phyloP scores from a whole-genome alignment of 2,329 filamentous ascomycete species.

The Diaporthe vaccinii region DNA sequence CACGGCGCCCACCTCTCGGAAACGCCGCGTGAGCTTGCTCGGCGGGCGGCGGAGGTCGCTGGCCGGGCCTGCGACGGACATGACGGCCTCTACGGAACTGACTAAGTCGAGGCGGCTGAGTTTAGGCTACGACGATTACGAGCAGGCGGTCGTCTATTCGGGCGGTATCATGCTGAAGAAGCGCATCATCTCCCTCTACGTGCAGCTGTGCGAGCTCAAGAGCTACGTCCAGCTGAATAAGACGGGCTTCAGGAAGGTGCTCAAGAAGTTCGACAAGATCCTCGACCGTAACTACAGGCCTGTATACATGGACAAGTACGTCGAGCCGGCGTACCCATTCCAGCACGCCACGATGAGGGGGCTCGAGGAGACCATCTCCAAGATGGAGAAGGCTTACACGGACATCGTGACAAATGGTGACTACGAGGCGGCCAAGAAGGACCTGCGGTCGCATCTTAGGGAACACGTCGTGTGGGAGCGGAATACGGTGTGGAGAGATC shows the following conservation, averaged over 20 bases:
- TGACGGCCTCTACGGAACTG: slow-evolving; percentile 74
- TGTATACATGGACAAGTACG: slow-evolving; percentile 79
- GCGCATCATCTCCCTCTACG: slow-evolving; percentile 87
- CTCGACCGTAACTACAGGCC: slow-evolving; percentile 84
- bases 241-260: slow-evolving; percentile 94
- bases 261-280: slow-evolving; percentile 99
- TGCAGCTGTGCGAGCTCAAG: slow-evolving; percentile 93
- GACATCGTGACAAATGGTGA: slow-evolving; percentile 87
- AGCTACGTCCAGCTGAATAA: slow-evolving; percentile 97
- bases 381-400: slow-evolving; percentile 85
- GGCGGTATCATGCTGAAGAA: slow-evolving; percentile 92
- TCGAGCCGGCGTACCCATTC: slow-evolving; percentile 88
- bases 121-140: slow-evolving; percentile 81
- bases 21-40: slow-evolving; percentile 56
- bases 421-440: slow-evolving; percentile 80
- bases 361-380: slow-evolving; percentile 78
- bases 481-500: slow-evolving; percentile 98
- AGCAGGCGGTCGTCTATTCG: slow-evolving; percentile 76
- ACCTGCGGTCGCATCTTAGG: slow-evolving; percentile 88
- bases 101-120: slow-evolving; percentile 74
- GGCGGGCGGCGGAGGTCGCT: slow-evolving; percentile 55
- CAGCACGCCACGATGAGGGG: slow-evolving; percentile 76
- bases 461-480: slow-evolving; percentile 99
- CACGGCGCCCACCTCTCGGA: slow-evolving; percentile 64
- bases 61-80: slow-evolving; percentile 60